Evolutionary conservation across 2,329 filamentous ascomycete species (phyloP).

Genomic region (Pseudomassariella vexata): DNA sequence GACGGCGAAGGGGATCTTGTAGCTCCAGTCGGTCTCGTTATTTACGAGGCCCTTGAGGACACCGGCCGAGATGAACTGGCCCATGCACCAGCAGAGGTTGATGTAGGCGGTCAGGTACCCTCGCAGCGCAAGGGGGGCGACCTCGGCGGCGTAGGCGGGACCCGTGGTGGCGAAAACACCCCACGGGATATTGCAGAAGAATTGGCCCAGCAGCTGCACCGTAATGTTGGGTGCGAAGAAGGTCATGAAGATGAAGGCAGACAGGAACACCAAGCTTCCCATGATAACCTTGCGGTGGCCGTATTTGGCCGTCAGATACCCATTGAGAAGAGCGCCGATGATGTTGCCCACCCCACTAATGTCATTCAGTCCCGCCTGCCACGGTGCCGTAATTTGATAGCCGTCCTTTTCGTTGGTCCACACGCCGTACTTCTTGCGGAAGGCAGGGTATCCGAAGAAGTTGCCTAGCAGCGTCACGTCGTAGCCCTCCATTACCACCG

Average conservation of each 20-base stretch:
- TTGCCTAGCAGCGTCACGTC: slow-evolving; percentile 40
- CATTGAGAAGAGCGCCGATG: slow-evolving; percentile 34
- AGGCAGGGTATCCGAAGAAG: slow-evolving; percentile 37
- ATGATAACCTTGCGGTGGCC: slow-evolving; percentile 41
- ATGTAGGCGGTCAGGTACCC: slow-evolving; percentile 18
- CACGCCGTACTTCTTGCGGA: slow-evolving; percentile 33
- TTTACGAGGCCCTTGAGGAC: slow-evolving; percentile 16
- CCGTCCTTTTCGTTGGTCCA: slow-evolving; percentile 24
- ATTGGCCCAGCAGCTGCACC: slow-evolving; percentile 36
- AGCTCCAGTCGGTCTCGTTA: slow-evolving; percentile 14
- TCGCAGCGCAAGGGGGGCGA: slow-evolving; percentile 18
- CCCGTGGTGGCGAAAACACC: slow-evolving; percentile 17
- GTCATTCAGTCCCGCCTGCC: slow-evolving; percentile 44
- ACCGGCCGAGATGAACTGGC: slow-evolving; percentile 18
- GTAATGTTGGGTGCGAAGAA: slow-evolving; percentile 41
- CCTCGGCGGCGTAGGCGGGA: slow-evolving; percentile 19
- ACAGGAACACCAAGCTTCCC: slow-evolving; percentile 31
- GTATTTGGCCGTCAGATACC: slow-evolving; percentile 32
- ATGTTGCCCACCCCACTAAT: slow-evolving; percentile 30
- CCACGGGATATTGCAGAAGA: slow-evolving; percentile 29
- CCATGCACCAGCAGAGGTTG: slow-evolving; percentile 18
- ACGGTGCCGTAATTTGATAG: slow-evolving; percentile 38
- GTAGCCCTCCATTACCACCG: slow-evolving; percentile 47
- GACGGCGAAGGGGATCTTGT: slow-evolving; percentile 30
- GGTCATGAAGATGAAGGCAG: slow-evolving; percentile 39